A percentile compares a stretch with the other conserved stretches of the same genome.
phyloP scores from a whole-genome alignment of 257 asterid species.

The Salvia hispanica region DNA sequence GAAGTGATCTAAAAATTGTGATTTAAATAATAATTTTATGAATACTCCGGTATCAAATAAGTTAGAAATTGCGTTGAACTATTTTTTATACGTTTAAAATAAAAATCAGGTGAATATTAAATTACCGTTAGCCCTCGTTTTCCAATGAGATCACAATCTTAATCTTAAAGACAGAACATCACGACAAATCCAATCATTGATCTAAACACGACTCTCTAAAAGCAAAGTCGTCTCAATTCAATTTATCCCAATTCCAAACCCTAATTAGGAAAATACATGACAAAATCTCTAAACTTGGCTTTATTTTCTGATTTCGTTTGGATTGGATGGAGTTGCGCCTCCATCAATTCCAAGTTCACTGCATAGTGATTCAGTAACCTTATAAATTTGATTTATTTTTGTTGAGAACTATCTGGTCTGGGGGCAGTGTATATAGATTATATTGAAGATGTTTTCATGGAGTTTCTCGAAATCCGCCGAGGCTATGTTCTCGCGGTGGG shows the following conservation, averaged over 20 bases:
- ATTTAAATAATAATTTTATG: too few species aligned
- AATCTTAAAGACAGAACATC: background rate
- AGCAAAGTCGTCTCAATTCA: constrained; percentile 33
- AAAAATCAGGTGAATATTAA: background rate
- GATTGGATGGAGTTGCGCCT: constrained; percentile 64
- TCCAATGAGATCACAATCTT: constrained; percentile 27
- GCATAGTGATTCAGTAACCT: constrained; percentile 30
- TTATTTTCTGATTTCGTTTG: constrained; percentile 18
- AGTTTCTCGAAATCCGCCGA: constrained; percentile 88
- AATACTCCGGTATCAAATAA: too few species aligned
- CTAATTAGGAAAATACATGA: background rate
- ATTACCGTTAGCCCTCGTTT: constrained; percentile 29
- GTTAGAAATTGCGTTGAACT: too few species aligned
- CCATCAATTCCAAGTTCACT: constrained; percentile 39
- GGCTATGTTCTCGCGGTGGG: constrained; percentile 99
- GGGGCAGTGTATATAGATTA: constrained; percentile 15
- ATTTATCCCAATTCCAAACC: constrained; percentile 28
- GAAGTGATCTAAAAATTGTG: too few species aligned
- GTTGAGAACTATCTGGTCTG: background rate
- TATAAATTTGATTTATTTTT: too few species aligned
- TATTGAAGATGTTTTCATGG: constrained; percentile 77
- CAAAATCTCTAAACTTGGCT: constrained; percentile 14
- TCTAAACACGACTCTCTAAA: constrained; percentile 45
- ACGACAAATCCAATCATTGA: constrained; percentile 36
- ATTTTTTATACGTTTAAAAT: too few species aligned